These are phyloP conservation scores for Singerocomus inundabilis DNA, from an alignment of 1,284 basidiomycete genomes.

Conservation along the genomic window DNA sequence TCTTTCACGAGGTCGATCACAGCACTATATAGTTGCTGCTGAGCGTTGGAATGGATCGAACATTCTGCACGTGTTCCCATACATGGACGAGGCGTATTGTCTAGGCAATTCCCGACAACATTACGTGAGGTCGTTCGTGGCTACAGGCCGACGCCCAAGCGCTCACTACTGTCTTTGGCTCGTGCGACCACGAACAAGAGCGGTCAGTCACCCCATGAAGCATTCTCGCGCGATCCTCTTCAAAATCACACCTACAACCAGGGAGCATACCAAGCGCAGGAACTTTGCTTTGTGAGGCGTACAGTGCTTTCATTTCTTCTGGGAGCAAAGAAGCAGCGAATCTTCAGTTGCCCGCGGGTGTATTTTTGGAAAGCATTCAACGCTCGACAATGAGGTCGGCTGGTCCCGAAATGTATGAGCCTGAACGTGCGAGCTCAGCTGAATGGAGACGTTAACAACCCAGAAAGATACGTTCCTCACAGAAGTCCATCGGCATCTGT, in stretches of 20 bases:
- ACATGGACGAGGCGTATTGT: not conserved
- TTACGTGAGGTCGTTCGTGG: not conserved
- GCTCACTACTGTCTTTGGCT: not conserved
- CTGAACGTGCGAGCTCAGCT: not conserved
- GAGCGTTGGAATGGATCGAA: not conserved
- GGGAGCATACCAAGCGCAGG: not conserved
- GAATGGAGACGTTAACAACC: not conserved
- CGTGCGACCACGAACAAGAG: not conserved
- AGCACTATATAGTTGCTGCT: not conserved
- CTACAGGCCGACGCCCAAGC: not conserved
- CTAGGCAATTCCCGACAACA: not conserved
- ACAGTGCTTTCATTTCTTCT: not conserved
- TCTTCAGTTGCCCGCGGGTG: not conserved
- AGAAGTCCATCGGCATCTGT: not conserved
- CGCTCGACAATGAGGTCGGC: not conserved
- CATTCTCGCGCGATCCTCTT: not conserved
- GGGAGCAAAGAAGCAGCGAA: not conserved
- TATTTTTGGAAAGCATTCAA: not conserved
- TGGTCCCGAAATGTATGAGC: not conserved
- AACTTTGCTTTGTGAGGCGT: not conserved
- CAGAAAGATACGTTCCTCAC: not conserved
- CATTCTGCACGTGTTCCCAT: not conserved
- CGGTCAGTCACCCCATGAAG: too few species aligned
- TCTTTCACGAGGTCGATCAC: not conserved
- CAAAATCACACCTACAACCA: too few species aligned